phyloP scores from a whole-genome alignment of 2,329 filamentous ascomycete genomes.

The Aureobasidium pullulans region DNA sequence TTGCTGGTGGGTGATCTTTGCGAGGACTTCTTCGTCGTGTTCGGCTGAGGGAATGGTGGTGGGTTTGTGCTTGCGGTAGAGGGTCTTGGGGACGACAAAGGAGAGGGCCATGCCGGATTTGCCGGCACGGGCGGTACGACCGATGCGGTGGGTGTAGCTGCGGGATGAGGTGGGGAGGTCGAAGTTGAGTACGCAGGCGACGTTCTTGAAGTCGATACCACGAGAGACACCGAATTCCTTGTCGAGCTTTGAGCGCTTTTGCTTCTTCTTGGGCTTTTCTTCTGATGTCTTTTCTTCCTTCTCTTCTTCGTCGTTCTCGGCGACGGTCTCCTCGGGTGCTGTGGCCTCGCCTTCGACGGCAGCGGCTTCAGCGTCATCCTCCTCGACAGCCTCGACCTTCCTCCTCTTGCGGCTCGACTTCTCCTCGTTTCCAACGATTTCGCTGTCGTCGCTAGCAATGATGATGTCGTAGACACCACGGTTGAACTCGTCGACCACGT shows the following conservation, averaged over 20 bases:
- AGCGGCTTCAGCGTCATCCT: slow-evolving; percentile 17
- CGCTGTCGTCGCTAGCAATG: slow-evolving; percentile 88
- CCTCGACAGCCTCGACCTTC: slow-evolving; percentile 18
- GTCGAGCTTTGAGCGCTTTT: slow-evolving; percentile 58
- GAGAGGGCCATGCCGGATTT: slow-evolving; percentile 93
- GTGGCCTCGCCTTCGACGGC: slow-evolving; percentile 18
- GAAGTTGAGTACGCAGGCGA: slow-evolving; percentile 92
- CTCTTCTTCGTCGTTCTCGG: slow-evolving; percentile 24
- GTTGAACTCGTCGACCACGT: slow-evolving; percentile 97
- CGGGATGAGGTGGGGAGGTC: slow-evolving; percentile 82
- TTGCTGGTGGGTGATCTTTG: slow-evolving; percentile 73
- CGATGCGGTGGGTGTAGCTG: slow-evolving; percentile 95
- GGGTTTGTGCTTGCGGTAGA: slow-evolving; percentile 82
- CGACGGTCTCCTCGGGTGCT: slow-evolving; percentile 15
- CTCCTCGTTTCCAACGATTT: slow-evolving; percentile 64
- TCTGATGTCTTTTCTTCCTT: slow-evolving; percentile 32
- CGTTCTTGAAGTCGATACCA: slow-evolving; percentile 94
- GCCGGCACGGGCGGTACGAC: slow-evolving; percentile 83
- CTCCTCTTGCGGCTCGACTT: slow-evolving; percentile 22
- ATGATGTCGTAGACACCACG: slow-evolving; percentile 95
- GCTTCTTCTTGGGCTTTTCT: slow-evolving; percentile 44
- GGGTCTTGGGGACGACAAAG: slow-evolving; percentile 76
- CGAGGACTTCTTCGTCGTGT: slow-evolving; percentile 77
- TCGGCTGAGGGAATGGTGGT: slow-evolving; percentile 69
- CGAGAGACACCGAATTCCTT: slow-evolving; percentile 92